Base-by-base conservation (phyloP, 495 filamentous ascomycete genomes). In the Talaromyces trachyspermus region DNA sequence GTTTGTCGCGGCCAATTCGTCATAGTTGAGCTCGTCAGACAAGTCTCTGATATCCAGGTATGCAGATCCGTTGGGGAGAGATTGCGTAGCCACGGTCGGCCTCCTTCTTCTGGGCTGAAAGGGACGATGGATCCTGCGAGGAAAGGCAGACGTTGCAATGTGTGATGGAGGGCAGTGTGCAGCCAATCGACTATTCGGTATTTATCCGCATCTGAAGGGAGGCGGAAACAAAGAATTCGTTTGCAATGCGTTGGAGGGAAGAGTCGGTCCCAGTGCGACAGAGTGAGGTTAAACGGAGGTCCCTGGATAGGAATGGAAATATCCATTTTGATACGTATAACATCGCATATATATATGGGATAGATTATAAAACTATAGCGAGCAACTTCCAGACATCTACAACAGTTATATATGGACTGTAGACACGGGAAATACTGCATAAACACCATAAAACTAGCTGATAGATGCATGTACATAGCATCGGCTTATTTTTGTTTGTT, bases 31-130 rank as follows among this genome's bases (percentile, higher is more conserved):
- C 27, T 30, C 27, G 6, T 12, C 12, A 6, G 27, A 30, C 12
- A 30, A 12, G 12, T 30, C 27, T 12, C 12, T 30, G 12, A 30
- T 30, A 6, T 30, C 27, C 6, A 30, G 12, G 14, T 33, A 17
- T 1, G 40, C 19, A 14, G 46, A 17, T 20, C 46, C 27, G 6
- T 30, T 39, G 17, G 17, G 12, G 5, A 38, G 36, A 32, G 39
- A 11, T 33, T 43, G 33, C 43, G 15, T 17, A 11, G 35, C 25
- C 15, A 45, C 52, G 17, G 27, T 19, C 20, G 39, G 33, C 25
- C 27, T 12, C 27, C 27, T 30, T 30, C 27, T 12, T 30, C 27
- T 6, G 27, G 6, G 6, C 7, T 6, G 27, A 30, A 30, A 7
- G 27, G 27, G 6, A 30, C 27, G 12, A 30, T 30, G 27, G 27